Evolutionary conservation across 2,329 filamentous ascomycete genomes (phyloP), one percentile per base, ranked within the genome.

Genomic region (Penicillium glabrum): DNA sequence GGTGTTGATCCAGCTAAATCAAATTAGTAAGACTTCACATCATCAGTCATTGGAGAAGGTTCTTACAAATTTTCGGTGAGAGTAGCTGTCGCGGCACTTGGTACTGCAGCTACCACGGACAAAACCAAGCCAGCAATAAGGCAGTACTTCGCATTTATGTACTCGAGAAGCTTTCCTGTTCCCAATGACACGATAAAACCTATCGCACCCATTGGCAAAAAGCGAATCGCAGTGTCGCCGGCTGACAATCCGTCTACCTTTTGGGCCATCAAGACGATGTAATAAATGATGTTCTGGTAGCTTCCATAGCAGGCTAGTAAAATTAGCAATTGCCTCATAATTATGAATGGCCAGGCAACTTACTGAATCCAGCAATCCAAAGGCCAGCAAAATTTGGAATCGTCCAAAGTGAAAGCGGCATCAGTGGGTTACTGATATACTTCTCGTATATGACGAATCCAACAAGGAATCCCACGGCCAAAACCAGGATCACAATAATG

Each of bases 341-440:
- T 11, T 41, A n/a, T 13, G 29, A 43, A 16, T 24, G 11, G 9
- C 3, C 1, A 23, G 26, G 24, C 5, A 37, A 63, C 66, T 60
- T 62, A 73, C 71, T 71, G 53, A 79, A 79, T 1, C 77, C 77
- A 14, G 75, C 71, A 24, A 80, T 67, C 77, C 77, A 80, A 0
- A 80, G 64, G 3, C 74, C 75, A 6, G 76, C 77, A 53, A 80
- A 80, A 57, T 80, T 80, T 26, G 71, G 71, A 19, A 79, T 70
- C 47, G 76, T 79, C 77, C 77, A 80, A 8, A 80, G 58, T 0
- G 74, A 76, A 1, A 80, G 62, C 0, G 77, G 77, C 77, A 80
- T 80, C 53, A 80, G 75, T 1, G 77, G 77, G 49, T 79, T 78
- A 14, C 67, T 57, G 21, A 78, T 73, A 51, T 77, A 78, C 59